These are phyloP conservation scores for Chaetothyriales sp. DNA, from an alignment of 2,329 filamentous ascomycete genomes.

Conservation along the genomic window DNA sequence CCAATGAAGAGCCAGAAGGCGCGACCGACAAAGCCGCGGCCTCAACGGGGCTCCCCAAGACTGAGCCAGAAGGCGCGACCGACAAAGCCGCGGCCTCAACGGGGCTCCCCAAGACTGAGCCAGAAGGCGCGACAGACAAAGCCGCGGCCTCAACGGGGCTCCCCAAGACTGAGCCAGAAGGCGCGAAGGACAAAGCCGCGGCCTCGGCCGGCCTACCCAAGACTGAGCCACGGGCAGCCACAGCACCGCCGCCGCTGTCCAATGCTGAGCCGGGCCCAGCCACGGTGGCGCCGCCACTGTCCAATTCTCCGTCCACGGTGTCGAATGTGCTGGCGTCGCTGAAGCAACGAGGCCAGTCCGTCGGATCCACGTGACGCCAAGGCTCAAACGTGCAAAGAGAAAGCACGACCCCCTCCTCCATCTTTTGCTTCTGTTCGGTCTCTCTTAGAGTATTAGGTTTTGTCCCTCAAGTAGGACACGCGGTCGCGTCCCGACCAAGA, in stretches of 20 bases:
- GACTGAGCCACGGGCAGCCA: not conserved
- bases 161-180: constrained; percentile 3
- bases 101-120: not conserved
- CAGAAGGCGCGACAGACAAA: not conserved
- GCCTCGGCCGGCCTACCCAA: not conserved
- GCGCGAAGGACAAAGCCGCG: not conserved
- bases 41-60: not conserved
- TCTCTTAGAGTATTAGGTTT: not conserved
- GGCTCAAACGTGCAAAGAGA: not conserved
- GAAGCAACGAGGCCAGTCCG: not conserved
- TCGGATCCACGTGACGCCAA: not conserved
- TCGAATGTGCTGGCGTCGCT: not conserved
- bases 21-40: not conserved
- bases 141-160: not conserved
- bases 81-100: not conserved
- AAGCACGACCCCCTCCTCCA: not conserved
- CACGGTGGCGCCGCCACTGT: not conserved
- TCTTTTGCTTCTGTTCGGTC: not conserved
- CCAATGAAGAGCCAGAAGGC: constrained; percentile 7
- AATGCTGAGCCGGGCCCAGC: not conserved
- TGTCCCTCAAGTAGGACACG: not conserved
- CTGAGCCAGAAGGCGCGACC: not conserved
- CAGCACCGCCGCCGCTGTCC: too few relatives aligned
- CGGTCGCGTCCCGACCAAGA: not conserved
- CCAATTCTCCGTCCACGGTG: not conserved